A percentile compares a stretch with the other conserved stretches of the same genome.
phyloP scores from a whole-genome alignment of 768 basidiomycete species.

The Tulasnella sp. region DNA sequence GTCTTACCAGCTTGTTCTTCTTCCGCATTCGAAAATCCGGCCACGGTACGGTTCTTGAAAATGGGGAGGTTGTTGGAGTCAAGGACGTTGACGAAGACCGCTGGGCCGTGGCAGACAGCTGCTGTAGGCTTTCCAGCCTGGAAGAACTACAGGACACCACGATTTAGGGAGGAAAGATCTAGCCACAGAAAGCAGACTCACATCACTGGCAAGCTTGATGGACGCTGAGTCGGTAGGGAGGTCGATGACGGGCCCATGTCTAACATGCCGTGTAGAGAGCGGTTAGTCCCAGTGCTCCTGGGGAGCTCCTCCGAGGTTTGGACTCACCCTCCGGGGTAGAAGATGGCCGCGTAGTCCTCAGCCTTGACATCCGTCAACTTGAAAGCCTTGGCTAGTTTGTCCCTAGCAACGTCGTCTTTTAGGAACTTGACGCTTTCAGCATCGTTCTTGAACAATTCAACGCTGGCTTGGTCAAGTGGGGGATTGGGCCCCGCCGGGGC shows the following conservation, averaged over 20 bases:
- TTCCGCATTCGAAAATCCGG: conserved; percentile 74
- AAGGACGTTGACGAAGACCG: conserved; percentile 62
- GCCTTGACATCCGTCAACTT: conserved; percentile 61
- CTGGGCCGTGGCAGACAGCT: conserved; percentile 83
- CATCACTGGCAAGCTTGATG: conserved; percentile 60
- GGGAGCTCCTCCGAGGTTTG: background rate
- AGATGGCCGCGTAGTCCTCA: conserved; percentile 70
- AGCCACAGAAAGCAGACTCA: conserved; percentile 40
- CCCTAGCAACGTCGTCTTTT: conserved; percentile 56
- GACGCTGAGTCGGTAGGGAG: conserved; percentile 62
- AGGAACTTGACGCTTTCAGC: conserved; percentile 59
- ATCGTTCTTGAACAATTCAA: conserved; percentile 61
- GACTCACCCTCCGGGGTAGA: conserved; percentile 69
- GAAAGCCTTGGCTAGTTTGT: conserved; percentile 60
- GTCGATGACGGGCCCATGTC: conserved; percentile 75
- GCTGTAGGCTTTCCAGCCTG: conserved; percentile 64
- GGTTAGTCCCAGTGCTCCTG: background rate
- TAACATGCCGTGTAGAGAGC: conserved; percentile 16
- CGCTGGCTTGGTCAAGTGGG: conserved; percentile 63
- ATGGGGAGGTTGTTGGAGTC: conserved; percentile 65
- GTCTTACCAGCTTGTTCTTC: conserved; percentile 56
- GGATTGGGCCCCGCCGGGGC: conserved; percentile 68
- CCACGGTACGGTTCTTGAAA: conserved; percentile 59
- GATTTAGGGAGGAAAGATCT: background rate
- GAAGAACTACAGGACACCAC: conserved; percentile 56